Evolutionary conservation across 495 filamentous ascomycete genomes (phyloP).

Genomic region (Penicillium coffeae): DNA sequence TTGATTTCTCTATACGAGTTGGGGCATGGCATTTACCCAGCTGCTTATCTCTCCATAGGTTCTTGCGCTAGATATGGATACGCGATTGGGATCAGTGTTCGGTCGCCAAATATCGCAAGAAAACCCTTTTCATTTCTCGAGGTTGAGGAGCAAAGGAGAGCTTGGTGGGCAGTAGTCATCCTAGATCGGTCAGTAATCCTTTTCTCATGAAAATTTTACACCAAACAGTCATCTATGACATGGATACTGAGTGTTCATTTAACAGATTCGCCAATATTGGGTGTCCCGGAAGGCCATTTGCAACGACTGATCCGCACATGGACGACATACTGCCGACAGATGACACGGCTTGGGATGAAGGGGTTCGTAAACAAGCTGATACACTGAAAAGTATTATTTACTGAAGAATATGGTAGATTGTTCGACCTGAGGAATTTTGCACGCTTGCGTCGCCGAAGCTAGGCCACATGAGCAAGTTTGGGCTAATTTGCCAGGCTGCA

Average conservation of each 20-base stretch:
- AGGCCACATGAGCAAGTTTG: slow-evolving; percentile 29
- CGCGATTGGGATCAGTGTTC: slow-evolving; percentile 43
- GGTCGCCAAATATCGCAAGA: slow-evolving; percentile 16
- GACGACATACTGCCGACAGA: slow-evolving; percentile 39
- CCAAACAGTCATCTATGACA: too few species aligned
- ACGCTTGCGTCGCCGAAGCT: slow-evolving; percentile 17
- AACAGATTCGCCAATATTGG: slow-evolving; percentile 40
- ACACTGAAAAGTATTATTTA: not conserved
- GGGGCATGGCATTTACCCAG: slow-evolving; percentile 34
- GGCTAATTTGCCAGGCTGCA: slow-evolving; percentile 40
- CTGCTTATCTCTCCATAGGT: slow-evolving; percentile 31
- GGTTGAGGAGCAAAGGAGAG: slow-evolving; percentile 34
- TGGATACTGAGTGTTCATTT: too few species aligned
- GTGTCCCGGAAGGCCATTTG: slow-evolving; percentile 36
- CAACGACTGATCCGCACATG: slow-evolving; percentile 37
- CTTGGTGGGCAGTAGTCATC: not conserved
- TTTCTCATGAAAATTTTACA: slow-evolving; percentile 1
- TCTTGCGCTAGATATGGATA: slow-evolving; percentile 36
- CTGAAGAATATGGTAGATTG: slow-evolving; percentile 8
- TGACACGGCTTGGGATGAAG: slow-evolving; percentile 39
- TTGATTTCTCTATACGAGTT: slow-evolving; percentile 35
- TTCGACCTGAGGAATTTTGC: slow-evolving; percentile 6
- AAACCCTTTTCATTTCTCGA: slow-evolving; percentile 26
- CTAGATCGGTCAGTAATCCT: slow-evolving; percentile 13
- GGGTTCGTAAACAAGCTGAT: slow-evolving; percentile 10